Base-by-base conservation (phyloP, 179 eudicot species). In the Spinacia oleracea region DNA sequence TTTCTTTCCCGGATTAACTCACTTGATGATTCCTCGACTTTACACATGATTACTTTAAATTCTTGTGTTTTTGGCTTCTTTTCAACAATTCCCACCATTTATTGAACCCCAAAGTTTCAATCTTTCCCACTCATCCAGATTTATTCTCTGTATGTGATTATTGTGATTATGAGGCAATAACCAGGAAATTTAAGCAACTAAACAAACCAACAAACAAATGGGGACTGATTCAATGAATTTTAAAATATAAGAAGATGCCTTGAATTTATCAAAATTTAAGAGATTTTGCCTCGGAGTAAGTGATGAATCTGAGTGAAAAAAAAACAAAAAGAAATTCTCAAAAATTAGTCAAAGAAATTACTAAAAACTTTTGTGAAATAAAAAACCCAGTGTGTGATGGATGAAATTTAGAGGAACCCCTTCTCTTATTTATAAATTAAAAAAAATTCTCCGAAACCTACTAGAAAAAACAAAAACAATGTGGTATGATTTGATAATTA, bases 41-140 rank as follows among this genome's bases (percentile, higher is more conserved):
- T 84, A 76, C 87, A 84, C 87, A 84, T 84, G 74, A 25, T 77
- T 8, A 67, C 46, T 31, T 62, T 64, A 58, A 43, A 46, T 73
- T 59, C 72, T 68, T 58, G 64, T 67, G 75, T 23, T 69, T 64
- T 73, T 21, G 56, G 67, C 74, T 78, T 77, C n/a, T 81, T 78
- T 34, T 71, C 77, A 31, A 45, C 60, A 66, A 46, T 72, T 34
- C 75, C 70, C 76, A 83, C 83, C 78, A 83, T 76, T 38, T 77
- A 70, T 75, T 70, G 7, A 31, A 21, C 40, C 59, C 66, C 10
- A 80, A 80, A 72, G 62, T 12, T 78, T 81, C 72, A 65, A 78
- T 64, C 75, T 81, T 81, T 81, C 50, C 77, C 80, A 68, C 84
- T 77, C 77, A 79, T 73, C 48, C 48, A 46, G 50, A 62, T 34